These are phyloP conservation scores for Trichophyton rubrum DNA, from an alignment of 2,329 filamentous ascomycete species.

Conservation along the genomic window DNA sequence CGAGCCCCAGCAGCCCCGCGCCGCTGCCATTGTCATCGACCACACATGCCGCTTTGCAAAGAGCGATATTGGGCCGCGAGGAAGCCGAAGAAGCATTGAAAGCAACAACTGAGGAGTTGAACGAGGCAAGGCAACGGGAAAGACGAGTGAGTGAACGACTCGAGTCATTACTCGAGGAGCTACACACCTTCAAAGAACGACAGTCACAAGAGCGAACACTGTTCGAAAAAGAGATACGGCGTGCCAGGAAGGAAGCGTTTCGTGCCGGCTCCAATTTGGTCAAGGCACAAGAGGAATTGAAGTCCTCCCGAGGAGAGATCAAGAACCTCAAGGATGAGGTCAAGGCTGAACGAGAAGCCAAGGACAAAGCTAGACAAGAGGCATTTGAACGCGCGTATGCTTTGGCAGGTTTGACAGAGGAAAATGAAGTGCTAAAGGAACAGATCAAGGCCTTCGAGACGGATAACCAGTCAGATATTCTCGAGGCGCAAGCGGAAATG, in stretches of 20 bases:
- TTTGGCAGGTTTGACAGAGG: constrained; percentile 34
- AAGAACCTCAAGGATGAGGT: constrained; percentile 43
- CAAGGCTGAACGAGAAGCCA: constrained; percentile 36
- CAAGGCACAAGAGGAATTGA: constrained; percentile 42
- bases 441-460: constrained; percentile 29
- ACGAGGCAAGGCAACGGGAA: constrained; percentile 33
- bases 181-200: constrained; percentile 40
- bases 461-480: constrained; percentile 22
- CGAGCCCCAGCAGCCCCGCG: constrained; percentile 21
- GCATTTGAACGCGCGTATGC: constrained; percentile 37
- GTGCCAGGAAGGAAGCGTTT: constrained; percentile 45
- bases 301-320: constrained; percentile 32
- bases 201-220: constrained; percentile 36
- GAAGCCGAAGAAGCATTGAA: constrained; percentile 33
- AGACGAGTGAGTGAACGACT: constrained; percentile 34
- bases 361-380: constrained; percentile 35
- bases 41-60: constrained; percentile 33
- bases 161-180: constrained; percentile 39
- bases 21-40: constrained; percentile 22
- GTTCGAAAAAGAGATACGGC: constrained; percentile 46
- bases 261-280: constrained; percentile 43
- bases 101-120: constrained; percentile 25
- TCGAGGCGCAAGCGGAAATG: constrained; percentile 24
- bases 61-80: constrained; percentile 35
- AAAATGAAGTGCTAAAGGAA: constrained; percentile 33